Evolutionary conservation across 805 yeast genomes (phyloP).

Genomic region (Candida easanensis): DNA sequence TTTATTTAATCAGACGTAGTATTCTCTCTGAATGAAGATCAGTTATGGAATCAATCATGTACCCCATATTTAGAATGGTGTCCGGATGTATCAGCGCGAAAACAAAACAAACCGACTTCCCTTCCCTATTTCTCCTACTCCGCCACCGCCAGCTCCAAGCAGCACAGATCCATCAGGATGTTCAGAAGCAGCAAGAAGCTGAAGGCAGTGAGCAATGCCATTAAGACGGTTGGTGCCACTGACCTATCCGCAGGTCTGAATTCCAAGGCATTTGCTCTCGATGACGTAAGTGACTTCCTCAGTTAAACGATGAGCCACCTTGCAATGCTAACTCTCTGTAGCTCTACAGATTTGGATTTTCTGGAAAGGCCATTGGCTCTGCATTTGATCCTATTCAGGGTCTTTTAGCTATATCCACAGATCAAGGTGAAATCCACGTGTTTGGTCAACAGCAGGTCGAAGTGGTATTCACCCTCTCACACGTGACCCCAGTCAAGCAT

Average conservation of each 20-base stretch:
- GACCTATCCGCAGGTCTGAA: constrained; percentile 30
- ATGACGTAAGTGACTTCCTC: constrained; percentile 25
- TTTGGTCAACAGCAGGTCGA: constrained; percentile 84
- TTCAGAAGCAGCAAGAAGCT: constrained; percentile 26
- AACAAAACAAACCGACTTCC: no score
- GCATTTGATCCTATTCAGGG: constrained; percentile 91
- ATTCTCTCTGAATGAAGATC: no score
- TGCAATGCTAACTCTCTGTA: constrained; percentile 4
- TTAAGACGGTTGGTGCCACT: constrained; percentile 30
- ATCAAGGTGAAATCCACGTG: constrained; percentile 65
- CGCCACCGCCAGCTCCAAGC: no score
- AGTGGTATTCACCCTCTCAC: constrained; percentile 54
- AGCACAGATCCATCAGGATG: no score
- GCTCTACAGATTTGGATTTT: constrained; percentile 49
- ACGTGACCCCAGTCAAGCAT: constrained; percentile 48
- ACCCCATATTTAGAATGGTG: no score
- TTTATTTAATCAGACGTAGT: no score
- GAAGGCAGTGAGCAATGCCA: constrained; percentile 31
- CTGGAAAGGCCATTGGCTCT: constrained; percentile 60
- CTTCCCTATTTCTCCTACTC: neutral
- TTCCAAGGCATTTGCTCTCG: constrained; percentile 31
- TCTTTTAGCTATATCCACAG: constrained; percentile 77
- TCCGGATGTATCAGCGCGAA: no score
- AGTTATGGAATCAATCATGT: no score
- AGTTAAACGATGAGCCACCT: no score